Conservation (phyloP, 2,329 filamentous ascomycete genomes). For the Fusarium mexicanum region DNA sequence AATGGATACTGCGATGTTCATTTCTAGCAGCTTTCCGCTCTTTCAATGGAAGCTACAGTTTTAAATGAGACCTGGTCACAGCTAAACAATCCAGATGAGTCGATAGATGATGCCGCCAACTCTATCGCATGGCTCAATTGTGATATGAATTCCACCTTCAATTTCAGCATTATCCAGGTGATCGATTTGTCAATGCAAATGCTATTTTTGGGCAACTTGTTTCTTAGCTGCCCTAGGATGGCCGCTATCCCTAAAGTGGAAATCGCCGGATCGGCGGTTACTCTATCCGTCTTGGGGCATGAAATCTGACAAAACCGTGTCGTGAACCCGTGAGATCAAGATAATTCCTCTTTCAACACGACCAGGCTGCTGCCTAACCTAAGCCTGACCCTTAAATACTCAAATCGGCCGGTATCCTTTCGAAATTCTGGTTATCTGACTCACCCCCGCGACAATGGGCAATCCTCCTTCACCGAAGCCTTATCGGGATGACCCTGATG, state of each 20-base stretch:
- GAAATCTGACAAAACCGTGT: background rate
- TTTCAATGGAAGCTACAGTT: background rate
- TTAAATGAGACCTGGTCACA: background rate
- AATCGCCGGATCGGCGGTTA: constrained; percentile 3
- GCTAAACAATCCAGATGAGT: background rate
- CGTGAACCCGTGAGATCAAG: background rate
- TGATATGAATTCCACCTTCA: background rate
- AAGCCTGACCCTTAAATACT: background rate
- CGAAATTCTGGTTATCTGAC: too few relatives aligned
- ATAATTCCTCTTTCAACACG: background rate
- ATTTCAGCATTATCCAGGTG: background rate
- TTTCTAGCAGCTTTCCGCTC: too few relatives aligned
- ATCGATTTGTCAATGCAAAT: background rate
- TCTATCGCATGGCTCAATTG: accelerated
- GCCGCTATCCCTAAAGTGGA: background rate
- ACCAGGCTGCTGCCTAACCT: background rate
- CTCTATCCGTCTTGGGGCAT: background rate
- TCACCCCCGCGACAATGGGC: background rate
- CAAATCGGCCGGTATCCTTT: accelerated
- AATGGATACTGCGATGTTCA: accelerated
- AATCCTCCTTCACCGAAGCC: background rate
- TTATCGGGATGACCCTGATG: constrained; percentile 33
- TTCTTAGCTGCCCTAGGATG: background rate
- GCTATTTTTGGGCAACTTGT: background rate
- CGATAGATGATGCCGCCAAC: accelerated